Evolutionary conservation across 768 basidiomycete genomes (phyloP), one percentile per base, ranked within the genome.

Genomic region (Phylloporus arenicola): DNA sequence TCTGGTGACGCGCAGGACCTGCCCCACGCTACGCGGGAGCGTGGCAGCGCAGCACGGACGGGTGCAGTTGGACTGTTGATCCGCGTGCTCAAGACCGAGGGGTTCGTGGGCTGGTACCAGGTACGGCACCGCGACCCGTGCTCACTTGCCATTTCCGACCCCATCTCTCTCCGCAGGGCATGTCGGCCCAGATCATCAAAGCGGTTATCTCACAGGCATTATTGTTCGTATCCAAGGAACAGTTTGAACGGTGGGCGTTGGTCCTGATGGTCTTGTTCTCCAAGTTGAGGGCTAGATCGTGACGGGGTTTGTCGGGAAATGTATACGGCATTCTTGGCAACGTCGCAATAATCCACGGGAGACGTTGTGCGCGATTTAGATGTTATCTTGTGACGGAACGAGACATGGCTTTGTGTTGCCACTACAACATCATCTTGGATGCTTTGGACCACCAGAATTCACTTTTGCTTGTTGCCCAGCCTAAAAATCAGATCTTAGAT

Each of bases 171-270:
- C 7, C n/a, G 9, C 37, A 94, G 86, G 96, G 96, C 11, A 94
- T 99, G 88, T 78, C 86, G 57, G 94, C 96, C 0, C 96, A 99
- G 68, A 93, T 98, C 50, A 78, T 83, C 45, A 99, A 99, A 68
- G 96, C 95, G 0, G 94, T 97, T 12, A 71, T 99, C 13, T 89
- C 92, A 8, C 96, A 99, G 68, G 95, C 93, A 2, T 75, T 99
- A 56, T 71, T 98, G 47, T 99, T 99, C 75, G 87, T 95, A 74
- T 90, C 92, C 56, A 99, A 99, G 70, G 95, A 97, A 62, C 89
- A 93, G 62, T 94, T 99, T 60, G 96, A 99, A 65, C 81, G 80
- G 4, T 95, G 87, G 80, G 84, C 91, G 1, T 72, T 92, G 48
- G 69, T 76, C 12, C 78, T 93, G 52, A 82, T 90, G 75, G 66